Percentiles rank a stretch among this genome's conserved stretches.
phyloP scores from a whole-genome alignment of 2,329 filamentous ascomycete genomes.

The Ramichloridium luteum region DNA sequence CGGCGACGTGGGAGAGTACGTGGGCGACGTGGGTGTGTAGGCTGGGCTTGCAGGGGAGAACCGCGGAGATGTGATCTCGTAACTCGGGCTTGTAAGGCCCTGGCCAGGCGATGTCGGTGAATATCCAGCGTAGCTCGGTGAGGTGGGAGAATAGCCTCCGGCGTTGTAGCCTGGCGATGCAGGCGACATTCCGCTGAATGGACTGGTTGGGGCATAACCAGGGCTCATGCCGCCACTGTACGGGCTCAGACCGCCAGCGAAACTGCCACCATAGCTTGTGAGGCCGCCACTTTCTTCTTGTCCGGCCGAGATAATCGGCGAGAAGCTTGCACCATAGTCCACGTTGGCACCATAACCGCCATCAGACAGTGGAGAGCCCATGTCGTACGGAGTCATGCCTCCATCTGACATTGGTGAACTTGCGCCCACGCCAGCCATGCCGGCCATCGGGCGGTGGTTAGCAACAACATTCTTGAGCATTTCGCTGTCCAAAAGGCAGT shows the following conservation, averaged over 20 bases:
- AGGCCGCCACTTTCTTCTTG: slow-evolving; percentile 43
- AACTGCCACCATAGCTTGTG: slow-evolving; percentile 52
- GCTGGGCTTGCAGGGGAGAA: slow-evolving; percentile 39
- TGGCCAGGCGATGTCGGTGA: slow-evolving; percentile 36
- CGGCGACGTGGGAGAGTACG: slow-evolving; percentile 26
- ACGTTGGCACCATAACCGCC: slow-evolving; percentile 47
- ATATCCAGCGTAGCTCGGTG: slow-evolving; percentile 17
- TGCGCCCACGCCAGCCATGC: slow-evolving; percentile 62
- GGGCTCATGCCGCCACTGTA: slow-evolving; percentile 41
- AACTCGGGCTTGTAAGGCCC: slow-evolving; percentile 43
- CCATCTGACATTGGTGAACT: slow-evolving; percentile 52
- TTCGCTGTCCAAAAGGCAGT: slow-evolving; percentile 82
- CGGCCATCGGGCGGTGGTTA: slow-evolving; percentile 35
- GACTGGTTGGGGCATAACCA: slow-evolving; percentile 29
- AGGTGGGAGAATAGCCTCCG: slow-evolving; percentile 19
- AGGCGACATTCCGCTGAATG: slow-evolving; percentile 50
- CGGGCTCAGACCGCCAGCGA: slow-evolving; percentile 53
- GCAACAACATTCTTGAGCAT: slow-evolving; percentile 95
- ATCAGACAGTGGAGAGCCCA: slow-evolving; percentile 51
- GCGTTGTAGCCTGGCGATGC: slow-evolving; percentile 49
- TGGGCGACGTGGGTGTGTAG: slow-evolving; percentile 19
- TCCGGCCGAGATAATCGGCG: slow-evolving; percentile 59
- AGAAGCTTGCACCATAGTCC: slow-evolving; percentile 52
- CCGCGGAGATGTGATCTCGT: slow-evolving; percentile 37
- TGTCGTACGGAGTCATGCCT: slow-evolving; percentile 86